phyloP scores from a whole-genome alignment of 306 rosid genomes.

The Fagus crenata region DNA sequence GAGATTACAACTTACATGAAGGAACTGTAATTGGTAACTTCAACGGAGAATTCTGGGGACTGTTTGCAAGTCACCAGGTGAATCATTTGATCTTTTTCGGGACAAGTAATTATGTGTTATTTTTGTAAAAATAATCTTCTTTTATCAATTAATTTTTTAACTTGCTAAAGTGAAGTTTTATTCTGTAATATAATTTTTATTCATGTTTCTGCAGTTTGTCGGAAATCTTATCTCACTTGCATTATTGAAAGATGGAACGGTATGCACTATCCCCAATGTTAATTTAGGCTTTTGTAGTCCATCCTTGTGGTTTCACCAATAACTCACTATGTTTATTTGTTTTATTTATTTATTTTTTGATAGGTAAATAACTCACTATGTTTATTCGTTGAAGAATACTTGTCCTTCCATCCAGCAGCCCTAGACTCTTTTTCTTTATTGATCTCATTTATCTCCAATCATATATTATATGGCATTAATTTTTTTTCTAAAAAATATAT shows the following conservation, averaged over 20 bases:
- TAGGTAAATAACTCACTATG: too few relatives aligned
- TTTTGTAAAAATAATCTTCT: constrained; percentile 8
- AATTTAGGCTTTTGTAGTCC: constrained; percentile 17
- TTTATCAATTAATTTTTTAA: constrained; percentile 10
- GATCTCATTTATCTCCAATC: background rate
- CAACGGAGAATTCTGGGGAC: constrained; percentile 92
- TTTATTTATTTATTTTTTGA: too few relatives aligned
- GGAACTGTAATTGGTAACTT: constrained; percentile 85
- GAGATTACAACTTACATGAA: constrained; percentile 58
- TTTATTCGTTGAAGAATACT: background rate
- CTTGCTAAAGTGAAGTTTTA: constrained; percentile 7
- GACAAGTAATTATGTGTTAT: background rate
- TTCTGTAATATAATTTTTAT: background rate
- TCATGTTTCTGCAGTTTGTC: constrained; percentile 58
- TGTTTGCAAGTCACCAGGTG: constrained; percentile 86
- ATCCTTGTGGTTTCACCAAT: background rate
- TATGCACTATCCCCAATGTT: constrained; percentile 35
- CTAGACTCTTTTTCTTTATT: background rate
- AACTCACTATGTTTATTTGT: background rate
- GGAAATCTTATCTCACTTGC: constrained; percentile 87
- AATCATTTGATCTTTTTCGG: background rate
- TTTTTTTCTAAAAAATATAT: background rate
- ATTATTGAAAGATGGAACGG: constrained; percentile 63
- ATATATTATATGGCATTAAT: background rate
- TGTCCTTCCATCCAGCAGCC: background rate